These are phyloP conservation scores for Graphilbum fragrans DNA, from an alignment of 2,329 filamentous ascomycete species.

Conservation along the genomic window DNA sequence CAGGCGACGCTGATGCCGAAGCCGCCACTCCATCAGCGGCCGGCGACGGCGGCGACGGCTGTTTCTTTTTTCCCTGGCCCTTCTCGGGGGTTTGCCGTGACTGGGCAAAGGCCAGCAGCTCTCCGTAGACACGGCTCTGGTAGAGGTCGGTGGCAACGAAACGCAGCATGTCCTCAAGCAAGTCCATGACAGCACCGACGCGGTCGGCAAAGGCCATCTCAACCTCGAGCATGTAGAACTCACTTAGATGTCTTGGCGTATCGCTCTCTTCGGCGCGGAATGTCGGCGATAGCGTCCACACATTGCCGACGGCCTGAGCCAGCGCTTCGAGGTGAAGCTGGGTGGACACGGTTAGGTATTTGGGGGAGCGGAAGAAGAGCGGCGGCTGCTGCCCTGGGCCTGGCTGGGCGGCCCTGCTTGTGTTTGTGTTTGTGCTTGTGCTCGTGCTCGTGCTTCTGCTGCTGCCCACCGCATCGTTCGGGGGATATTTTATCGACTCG, in stretches of 20 bases:
- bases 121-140: constrained; percentile 27
- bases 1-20: constrained; percentile 21
- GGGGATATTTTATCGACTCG: too few species aligned
- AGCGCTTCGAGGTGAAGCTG: constrained; percentile 92
- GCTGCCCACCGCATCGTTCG: too few species aligned
- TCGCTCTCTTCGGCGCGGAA: constrained; percentile 92
- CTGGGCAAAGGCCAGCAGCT: constrained; percentile 21
- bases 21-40: too few species aligned
- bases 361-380: constrained; percentile 72
- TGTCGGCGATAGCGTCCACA: constrained; percentile 88
- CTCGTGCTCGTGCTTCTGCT: not conserved
- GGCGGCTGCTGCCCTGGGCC: not conserved
- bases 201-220: constrained; percentile 70
- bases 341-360: constrained; percentile 90
- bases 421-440: too few species aligned
- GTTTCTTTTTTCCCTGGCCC: not conserved
- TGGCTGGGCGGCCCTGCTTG: too few species aligned
- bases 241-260: constrained; percentile 84
- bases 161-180: constrained; percentile 70
- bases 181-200: constrained; percentile 59
- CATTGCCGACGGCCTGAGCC: constrained; percentile 74
- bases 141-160: constrained; percentile 29
- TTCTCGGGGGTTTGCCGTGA: not conserved
- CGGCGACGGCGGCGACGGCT: too few species aligned
- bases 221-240: constrained; percentile 97